Evolutionary conservation across 148 eudicot species (phyloP), one percentile per base, ranked within the genome.

Genomic region (Rhododendron henanense): DNA sequence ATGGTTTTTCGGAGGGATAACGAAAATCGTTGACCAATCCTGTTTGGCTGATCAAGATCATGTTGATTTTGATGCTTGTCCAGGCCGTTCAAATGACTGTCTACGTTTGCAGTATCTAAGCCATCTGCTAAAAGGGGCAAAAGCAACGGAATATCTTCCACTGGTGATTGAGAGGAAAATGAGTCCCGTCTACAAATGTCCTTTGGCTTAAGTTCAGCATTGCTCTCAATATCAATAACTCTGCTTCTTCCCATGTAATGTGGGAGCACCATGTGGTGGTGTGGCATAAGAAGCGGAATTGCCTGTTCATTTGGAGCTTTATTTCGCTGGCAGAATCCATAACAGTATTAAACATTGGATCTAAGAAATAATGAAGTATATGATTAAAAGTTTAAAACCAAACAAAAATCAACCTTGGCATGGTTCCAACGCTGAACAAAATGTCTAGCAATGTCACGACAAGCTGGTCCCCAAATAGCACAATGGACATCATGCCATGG

Each of bases 401-500:
- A 16, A 84, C 51, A 69, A 75, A 83, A 31, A 75, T 69, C 80
- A 87, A 97, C 99, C 98, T 97, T 97, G 79, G 99, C 99, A 90
- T 97, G 94, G 86, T 97, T 97, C 99, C 99, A 97, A 13, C 99
- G 95, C 88, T 97, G 99, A 89, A 97, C 98, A 90, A 97, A 97
- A 88, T 97, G 99, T 80, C 99, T 92, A 71, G 99, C 99, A 84
- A 94, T 90, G 88, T 97, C 99, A 85, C 98, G 93, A 85, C 98
- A 95, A 81, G 98, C 96, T 71, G 99, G 99, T 28, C 99, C 99
- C 92, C 94, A 93, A 28, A 97, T 92, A 45, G 98, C 98, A 91
- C 99, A 97, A 88, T 97, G 98, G 82, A 97, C 98, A 90, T 97
- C 99, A 90, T 97, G 99, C 99, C 99, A 97, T 79, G 99, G 99